Percentiles rank a stretch among this genome's conserved stretches.
These are phyloP conservation scores for Stachybotrys echinatus DNA, from an alignment of 2,329 filamentous ascomycete species.

Conservation along the genomic window DNA sequence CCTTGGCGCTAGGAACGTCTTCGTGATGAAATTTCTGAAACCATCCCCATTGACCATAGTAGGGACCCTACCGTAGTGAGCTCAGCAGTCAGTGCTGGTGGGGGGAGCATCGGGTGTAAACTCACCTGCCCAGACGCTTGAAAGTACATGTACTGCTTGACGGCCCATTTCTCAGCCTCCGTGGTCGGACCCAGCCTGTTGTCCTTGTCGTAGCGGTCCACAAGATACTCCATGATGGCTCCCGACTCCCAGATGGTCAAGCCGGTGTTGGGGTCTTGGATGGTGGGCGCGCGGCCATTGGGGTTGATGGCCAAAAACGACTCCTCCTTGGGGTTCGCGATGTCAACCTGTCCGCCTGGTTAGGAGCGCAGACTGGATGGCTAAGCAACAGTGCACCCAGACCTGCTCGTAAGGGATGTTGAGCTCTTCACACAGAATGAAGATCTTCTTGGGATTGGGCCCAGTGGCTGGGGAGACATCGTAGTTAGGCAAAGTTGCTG, in stretches of 20 bases:
- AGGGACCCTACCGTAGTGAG: conserved; percentile 21
- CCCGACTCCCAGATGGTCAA: conserved; percentile 81
- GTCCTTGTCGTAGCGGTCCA: conserved; percentile 74
- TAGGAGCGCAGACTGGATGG: not conserved
- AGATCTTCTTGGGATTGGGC: conserved; percentile 25
- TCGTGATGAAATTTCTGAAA: conserved; percentile 22
- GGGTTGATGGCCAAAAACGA: conserved; percentile 93
- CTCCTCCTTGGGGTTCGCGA: conserved; percentile 52
- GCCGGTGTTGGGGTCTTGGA: conserved; percentile 79
- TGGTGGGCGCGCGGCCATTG: conserved; percentile 83
- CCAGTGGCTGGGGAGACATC: conserved; percentile 10
- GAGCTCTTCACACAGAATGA: conserved; percentile 30
- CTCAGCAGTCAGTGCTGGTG: not conserved
- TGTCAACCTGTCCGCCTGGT: conserved; percentile 7
- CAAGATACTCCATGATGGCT: conserved; percentile 78
- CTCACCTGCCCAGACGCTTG: conserved; percentile 30
- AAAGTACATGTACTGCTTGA: conserved; percentile 30
- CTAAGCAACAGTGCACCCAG: not conserved
- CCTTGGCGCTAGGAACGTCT: conserved; percentile 19
- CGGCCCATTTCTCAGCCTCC: conserved; percentile 21
- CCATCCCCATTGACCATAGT: conserved; percentile 28
- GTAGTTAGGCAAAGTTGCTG: not conserved
- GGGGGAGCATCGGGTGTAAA: not conserved
- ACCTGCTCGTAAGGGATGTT: conserved; percentile 26
- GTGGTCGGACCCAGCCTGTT: conserved; percentile 57